phyloP scores from a whole-genome alignment of 805 yeast species.

The Groenewaldozyma salmanticensis region DNA sequence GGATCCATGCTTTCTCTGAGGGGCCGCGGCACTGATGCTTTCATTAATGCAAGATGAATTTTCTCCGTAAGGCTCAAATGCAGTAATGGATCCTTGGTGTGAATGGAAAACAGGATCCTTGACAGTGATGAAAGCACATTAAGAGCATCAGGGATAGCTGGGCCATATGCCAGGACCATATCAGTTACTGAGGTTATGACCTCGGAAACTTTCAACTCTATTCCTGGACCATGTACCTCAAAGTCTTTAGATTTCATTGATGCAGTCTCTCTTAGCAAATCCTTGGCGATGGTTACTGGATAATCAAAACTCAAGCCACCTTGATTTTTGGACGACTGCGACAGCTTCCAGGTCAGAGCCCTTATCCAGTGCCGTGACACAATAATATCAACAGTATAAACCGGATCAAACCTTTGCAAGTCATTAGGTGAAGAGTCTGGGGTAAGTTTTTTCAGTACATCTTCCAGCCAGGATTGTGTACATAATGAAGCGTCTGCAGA shows the following conservation, averaged over 20 bases:
- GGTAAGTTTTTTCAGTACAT: slow-evolving; percentile 6
- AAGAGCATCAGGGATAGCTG: background rate
- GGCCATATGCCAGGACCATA: slow-evolving; percentile 2
- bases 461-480: slow-evolving; percentile 6
- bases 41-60: background rate
- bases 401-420: background rate
- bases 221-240: slow-evolving; percentile 13
- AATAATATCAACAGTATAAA: slow-evolving; percentile 9
- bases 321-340: slow-evolving; percentile 6
- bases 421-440: background rate
- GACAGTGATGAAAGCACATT: background rate
- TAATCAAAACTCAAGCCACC: slow-evolving; percentile 7
- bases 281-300: slow-evolving; percentile 9
- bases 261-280: slow-evolving; percentile 6
- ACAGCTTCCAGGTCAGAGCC: slow-evolving; percentile 11
- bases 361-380: slow-evolving; percentile 14
- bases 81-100: background rate
- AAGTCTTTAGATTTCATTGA: slow-evolving; percentile 6
- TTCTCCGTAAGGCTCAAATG: background rate
- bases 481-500: slow-evolving; percentile 1
- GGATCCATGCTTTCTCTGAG: too few relatives aligned
- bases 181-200: slow-evolving; percentile 9
- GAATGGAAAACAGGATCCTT: background rate
- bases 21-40: too few relatives aligned
- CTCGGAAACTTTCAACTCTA: slow-evolving; percentile 11